Percentiles rank a stretch among this genome's conserved stretches.
phyloP scores from a whole-genome alignment of 176 grass and related monocot genomes.

The Puya raimondii region DNA sequence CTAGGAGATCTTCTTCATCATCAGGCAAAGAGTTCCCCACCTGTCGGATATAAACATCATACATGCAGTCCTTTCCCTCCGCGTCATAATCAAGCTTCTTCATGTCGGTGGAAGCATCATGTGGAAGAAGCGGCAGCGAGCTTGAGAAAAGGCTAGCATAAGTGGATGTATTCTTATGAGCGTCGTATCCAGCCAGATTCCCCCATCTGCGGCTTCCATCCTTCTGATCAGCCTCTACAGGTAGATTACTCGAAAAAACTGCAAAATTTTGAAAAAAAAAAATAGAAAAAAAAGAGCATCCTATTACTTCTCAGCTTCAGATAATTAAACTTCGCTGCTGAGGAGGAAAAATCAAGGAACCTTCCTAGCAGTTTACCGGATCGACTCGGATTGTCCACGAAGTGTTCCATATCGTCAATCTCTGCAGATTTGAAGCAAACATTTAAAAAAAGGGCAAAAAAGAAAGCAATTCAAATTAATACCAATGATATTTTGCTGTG shows the following conservation, averaged over 20 bases:
- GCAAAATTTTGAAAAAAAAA: neutral
- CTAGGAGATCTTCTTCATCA: slow-evolving; percentile 45
- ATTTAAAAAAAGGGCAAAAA: neutral
- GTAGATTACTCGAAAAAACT: slow-evolving; percentile 23
- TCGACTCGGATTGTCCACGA: slow-evolving; percentile 3
- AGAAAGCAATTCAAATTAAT: neutral
- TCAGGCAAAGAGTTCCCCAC: slow-evolving; percentile 36
- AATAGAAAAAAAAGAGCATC: neutral
- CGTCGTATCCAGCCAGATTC: slow-evolving; percentile 17
- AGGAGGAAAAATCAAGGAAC: neutral
- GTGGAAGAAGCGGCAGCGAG: slow-evolving; percentile 30
- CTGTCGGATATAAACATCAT: slow-evolving; percentile 30
- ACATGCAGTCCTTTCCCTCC: slow-evolving; percentile 4
- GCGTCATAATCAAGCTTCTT: neutral
- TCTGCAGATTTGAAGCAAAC: neutral
- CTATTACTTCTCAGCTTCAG: slow-evolving; percentile 3
- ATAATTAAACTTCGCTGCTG: neutral
- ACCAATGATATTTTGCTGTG: neutral
- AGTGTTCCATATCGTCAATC: slow-evolving; percentile 20
- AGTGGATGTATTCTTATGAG: slow-evolving; percentile 17
- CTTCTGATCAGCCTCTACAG: slow-evolving; percentile 6
- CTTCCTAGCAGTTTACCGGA: slow-evolving; percentile 12
- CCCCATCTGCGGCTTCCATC: slow-evolving; percentile 27
- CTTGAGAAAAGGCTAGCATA: slow-evolving; percentile 32
- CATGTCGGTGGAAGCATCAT: slow-evolving; percentile 8